A percentile compares a stretch with the other conserved stretches of the same genome.
These are phyloP conservation scores for Xylariaceae sp. DNA, from an alignment of 2,329 filamentous ascomycete species.

Conservation along the genomic window DNA sequence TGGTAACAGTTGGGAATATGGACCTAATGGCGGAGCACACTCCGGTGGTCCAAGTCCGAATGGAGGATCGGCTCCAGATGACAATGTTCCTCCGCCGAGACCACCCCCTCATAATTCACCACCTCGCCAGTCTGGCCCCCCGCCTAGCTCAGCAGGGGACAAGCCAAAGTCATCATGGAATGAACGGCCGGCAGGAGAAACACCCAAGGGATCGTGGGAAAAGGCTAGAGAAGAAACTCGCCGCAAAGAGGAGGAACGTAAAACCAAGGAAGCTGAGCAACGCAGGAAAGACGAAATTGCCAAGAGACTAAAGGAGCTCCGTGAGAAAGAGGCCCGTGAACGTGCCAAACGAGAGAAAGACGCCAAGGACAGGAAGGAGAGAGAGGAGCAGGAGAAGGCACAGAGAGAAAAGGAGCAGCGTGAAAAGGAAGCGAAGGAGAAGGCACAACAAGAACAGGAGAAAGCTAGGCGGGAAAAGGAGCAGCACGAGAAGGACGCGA, in stretches of 20 bases:
- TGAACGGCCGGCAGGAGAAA: conserved; percentile 20
- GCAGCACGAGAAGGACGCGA: conserved; percentile 22
- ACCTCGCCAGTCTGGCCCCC: conserved; percentile 22
- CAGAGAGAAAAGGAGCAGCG: conserved; percentile 26
- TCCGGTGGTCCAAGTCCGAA: conserved; percentile 12
- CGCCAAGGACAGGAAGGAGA: conserved; percentile 32
- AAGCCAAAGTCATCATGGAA: conserved; percentile 37
- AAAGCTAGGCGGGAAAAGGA: conserved; percentile 28
- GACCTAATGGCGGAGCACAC: conserved; percentile 18
- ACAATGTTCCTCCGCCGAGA: conserved; percentile 24
- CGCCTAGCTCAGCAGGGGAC: conserved; percentile 21
- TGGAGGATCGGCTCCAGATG: conserved; percentile 21
- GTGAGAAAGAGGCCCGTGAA: conserved; percentile 45
- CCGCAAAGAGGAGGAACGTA: conserved; percentile 60
- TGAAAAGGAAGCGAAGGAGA: conserved; percentile 32
- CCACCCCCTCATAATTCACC: conserved; percentile 31
- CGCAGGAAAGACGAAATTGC: conserved; percentile 54
- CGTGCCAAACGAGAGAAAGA: conserved; percentile 26
- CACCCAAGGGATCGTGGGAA: conserved; percentile 56
- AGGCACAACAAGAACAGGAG: conserved; percentile 27
- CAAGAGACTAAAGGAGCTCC: conserved; percentile 47
- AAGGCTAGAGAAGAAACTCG: conserved; percentile 65
- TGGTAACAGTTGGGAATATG: conserved; percentile 17
- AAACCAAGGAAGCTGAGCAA: conserved; percentile 55
- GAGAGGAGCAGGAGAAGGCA: conserved; percentile 30